These are phyloP conservation scores for Rhodotorula kratochvilovae DNA, from an alignment of 768 basidiomycete genomes.

Conservation along the genomic window DNA sequence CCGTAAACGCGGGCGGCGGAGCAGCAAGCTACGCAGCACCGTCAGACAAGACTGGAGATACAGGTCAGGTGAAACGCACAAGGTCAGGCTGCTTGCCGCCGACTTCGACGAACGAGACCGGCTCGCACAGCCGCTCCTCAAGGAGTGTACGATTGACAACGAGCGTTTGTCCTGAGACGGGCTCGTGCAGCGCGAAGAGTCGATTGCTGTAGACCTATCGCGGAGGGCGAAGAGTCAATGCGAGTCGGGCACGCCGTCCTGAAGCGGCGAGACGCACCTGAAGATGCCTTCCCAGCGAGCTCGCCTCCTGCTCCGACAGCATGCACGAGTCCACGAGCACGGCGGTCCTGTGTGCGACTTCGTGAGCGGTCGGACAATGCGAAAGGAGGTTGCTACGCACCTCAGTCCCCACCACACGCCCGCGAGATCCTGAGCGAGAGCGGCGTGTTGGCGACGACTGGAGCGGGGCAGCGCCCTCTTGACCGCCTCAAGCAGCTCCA, in stretches of 20 bases:
- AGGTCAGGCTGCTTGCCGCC: not conserved
- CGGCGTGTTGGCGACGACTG: not conserved
- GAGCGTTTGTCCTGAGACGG: constrained; percentile 5
- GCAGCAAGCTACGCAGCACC: not conserved
- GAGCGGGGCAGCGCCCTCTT: not conserved
- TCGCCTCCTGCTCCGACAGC: not conserved
- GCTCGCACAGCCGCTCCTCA: too few species aligned
- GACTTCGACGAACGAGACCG: constrained; percentile 5
- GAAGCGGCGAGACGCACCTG: not conserved
- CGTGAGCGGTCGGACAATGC: too few species aligned
- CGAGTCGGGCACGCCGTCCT: too few species aligned
- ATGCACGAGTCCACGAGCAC: constrained; percentile 6
- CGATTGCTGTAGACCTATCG: not conserved
- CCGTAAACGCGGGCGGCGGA: not conserved
- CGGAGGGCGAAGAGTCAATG: too few species aligned
- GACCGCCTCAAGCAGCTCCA: not conserved
- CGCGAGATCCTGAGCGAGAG: not conserved
- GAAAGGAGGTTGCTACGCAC: not conserved
- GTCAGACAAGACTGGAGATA: not conserved
- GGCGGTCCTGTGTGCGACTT: not conserved
- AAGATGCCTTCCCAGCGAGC: not conserved
- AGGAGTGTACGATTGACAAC: not conserved
- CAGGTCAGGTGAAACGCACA: not conserved
- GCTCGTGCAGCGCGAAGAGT: not conserved
- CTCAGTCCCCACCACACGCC: not conserved